Evolutionary conservation across 2,329 filamentous ascomycete genomes (phyloP).

Genomic region (Fusarium albosuccineum): DNA sequence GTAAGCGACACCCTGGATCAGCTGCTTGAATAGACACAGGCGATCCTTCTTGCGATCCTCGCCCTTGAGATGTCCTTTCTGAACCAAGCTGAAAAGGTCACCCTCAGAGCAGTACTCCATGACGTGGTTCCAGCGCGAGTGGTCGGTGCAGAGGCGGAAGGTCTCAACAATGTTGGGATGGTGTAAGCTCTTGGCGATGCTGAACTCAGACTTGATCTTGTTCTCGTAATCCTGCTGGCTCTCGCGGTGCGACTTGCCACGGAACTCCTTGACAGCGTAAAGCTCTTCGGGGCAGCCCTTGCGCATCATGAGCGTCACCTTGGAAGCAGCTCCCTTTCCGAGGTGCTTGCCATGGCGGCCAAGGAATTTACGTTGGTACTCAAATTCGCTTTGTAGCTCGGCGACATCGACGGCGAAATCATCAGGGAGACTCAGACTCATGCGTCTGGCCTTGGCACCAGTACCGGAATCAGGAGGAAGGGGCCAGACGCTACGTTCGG

Average conservation of each 20-base stretch:
- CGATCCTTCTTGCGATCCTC: conserved; percentile 77
- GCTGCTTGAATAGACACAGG: conserved; percentile 89
- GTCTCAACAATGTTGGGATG: conserved; percentile 92
- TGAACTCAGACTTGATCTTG: conserved; percentile 93
- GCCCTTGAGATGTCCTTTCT: conserved; percentile 75
- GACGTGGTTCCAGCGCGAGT: conserved; percentile 86
- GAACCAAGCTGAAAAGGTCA: conserved; percentile 81
- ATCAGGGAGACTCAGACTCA: conserved; percentile 80
- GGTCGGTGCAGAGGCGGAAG: conserved; percentile 79
- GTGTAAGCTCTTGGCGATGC: conserved; percentile 85
- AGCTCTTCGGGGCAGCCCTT: conserved; percentile 75
- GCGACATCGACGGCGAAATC: conserved; percentile 79
- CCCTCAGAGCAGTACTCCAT: conserved; percentile 93
- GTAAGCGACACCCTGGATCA: conserved; percentile 85
- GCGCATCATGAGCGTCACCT: conserved; percentile 83
- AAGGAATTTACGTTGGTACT: conserved; percentile 77
- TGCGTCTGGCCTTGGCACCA: conserved; percentile 81
- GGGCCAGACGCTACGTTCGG: conserved; percentile 66
- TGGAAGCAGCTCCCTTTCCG: conserved; percentile 85
- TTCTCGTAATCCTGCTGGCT: conserved; percentile 81
- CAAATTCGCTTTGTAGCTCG: conserved; percentile 77
- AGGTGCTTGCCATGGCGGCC: conserved; percentile 80
- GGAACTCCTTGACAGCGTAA: conserved; percentile 91
- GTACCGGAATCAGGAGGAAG: conserved; percentile 77
- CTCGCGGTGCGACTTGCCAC: conserved; percentile 77